Conservation (phyloP, 1,139 yeast species). For the Pichia kudriavzevii region DNA sequence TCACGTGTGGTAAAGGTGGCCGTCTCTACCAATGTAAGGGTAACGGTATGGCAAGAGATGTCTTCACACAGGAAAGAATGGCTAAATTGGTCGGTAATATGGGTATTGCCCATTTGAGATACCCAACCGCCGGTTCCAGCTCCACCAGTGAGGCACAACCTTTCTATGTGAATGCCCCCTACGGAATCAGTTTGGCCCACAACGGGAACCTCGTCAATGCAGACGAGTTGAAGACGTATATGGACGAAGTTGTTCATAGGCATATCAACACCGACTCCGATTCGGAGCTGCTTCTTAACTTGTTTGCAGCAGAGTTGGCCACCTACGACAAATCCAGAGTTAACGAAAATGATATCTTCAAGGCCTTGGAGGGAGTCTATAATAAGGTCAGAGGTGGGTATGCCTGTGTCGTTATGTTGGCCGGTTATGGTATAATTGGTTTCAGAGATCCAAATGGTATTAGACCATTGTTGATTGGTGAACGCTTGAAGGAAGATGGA, state of each 20-base stretch:
- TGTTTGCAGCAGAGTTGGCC: slow-evolving; percentile 88
- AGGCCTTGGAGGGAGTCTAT: slow-evolving; percentile 79
- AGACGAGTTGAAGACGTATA: slow-evolving; percentile 60
- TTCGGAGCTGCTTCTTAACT: slow-evolving; percentile 79
- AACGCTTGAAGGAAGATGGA: slow-evolving; percentile 63
- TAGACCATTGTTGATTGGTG: slow-evolving; percentile 83
- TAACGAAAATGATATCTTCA: slow-evolving; percentile 80
- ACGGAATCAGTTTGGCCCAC: slow-evolving; percentile 84
- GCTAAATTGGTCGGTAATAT: slow-evolving; percentile 78
- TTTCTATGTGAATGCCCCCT: slow-evolving; percentile 94
- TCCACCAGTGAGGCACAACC: slow-evolving; percentile 99
- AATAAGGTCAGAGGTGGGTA: slow-evolving; percentile 84
- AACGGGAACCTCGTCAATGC: slow-evolving; percentile 94
- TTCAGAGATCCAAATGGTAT: slow-evolving; percentile 97
- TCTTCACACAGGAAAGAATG: slow-evolving; percentile 80
- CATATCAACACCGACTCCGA: slow-evolving; percentile 97
- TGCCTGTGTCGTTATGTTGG: slow-evolving; percentile 91
- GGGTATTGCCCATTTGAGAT: slow-evolving; percentile 93
- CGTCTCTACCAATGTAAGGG: slow-evolving; percentile 96
- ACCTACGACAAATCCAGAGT: slow-evolving; percentile 90
- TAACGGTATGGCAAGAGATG: slow-evolving; percentile 98
- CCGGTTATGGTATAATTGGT: slow-evolving; percentile 93
- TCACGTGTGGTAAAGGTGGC: slow-evolving; percentile 91
- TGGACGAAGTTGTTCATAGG: slow-evolving; percentile 93
- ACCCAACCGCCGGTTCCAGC: slow-evolving; percentile 98